Base-by-base conservation (phyloP, 2,329 filamentous ascomycete genomes). In the Monosporascus sp. region DNA sequence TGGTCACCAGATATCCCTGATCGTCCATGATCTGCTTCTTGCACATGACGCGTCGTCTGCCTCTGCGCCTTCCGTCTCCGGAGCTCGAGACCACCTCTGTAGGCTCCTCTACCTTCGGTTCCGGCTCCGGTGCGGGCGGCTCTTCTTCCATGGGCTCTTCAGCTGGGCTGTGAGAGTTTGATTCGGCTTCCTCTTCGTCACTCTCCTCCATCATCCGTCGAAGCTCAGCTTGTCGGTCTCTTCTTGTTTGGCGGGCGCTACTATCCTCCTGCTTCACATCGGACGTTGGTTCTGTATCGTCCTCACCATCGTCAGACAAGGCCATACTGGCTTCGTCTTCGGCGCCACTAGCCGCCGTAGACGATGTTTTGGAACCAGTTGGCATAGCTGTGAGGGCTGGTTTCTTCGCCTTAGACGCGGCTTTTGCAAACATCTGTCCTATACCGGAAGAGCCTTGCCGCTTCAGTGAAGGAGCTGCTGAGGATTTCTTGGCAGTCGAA, bases 401-500 rank as follows among this genome's bases (percentile, higher is more conserved):
- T 50, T 66, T 68, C 57, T 68, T 69, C 16, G 67, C 62, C 50
- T 65, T 68, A 14, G 63, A 61, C 3, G 67, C 65, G 6, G 59
- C 59, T 48, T 65, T 68, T 26, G 67, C 67, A 54, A 69, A 69
- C 66, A 69, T 68, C 53, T 69, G 65, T 14, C 65, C 60, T 47
- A 69, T 69, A 17, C 66, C 65, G 11, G 66, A 68, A 14, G 66
- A 66, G 16, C 55, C 59, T 52, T 69, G 65, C 53, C 81, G 81
- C 64, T 89, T 90, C 3, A 79, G 59, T 0, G 70, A 48, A 17
- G 72, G 60, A 4, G 65, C 59, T 3, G 60, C 54, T 7, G 64
- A 53, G 3, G 65, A 51, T 49, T 74, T 76, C 63, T 77, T 79
- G 9, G 70, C 64, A n/a, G 70, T 62, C 9, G 70, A 68, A 7